Conservation (phyloP, 257 asterid genomes). For the Plantago elongata region DNA sequence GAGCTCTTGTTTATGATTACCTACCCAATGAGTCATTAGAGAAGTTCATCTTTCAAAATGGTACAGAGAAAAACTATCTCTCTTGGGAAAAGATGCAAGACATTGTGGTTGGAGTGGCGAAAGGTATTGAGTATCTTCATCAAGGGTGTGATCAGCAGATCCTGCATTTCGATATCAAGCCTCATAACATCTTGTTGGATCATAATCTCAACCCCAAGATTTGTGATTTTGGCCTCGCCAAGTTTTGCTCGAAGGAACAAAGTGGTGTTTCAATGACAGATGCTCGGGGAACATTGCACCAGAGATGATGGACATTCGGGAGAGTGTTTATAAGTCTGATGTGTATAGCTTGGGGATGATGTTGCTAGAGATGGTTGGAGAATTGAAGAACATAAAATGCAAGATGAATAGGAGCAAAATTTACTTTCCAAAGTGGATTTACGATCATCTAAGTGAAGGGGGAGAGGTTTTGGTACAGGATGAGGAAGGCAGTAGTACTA, state of each 20-base stretch:
- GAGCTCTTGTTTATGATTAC: conserved; percentile 27
- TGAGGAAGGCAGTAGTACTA: conserved; percentile 16
- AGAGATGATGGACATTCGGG: conserved; percentile 25
- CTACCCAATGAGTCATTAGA: conserved; percentile 27
- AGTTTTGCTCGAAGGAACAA: conserved; percentile 27
- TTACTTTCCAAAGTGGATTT: conserved; percentile 25
- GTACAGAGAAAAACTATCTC: not conserved
- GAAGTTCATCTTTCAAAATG: conserved; percentile 13
- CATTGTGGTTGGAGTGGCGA: conserved; percentile 28
- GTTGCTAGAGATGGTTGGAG: conserved; percentile 31
- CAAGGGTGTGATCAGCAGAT: conserved; percentile 29
- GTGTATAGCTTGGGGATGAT: conserved; percentile 31
- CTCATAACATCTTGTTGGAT: conserved; percentile 32
- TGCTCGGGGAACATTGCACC: conserved; percentile 34
- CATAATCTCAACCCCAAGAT: conserved; percentile 31
- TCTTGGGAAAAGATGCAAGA: conserved; percentile 21
- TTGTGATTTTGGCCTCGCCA: conserved; percentile 36
- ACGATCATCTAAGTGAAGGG: conserved; percentile 7
- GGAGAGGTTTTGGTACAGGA: conserved; percentile 8
- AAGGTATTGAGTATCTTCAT: conserved; percentile 33
- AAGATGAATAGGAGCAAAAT: not conserved
- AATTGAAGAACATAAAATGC: conserved; percentile 11
- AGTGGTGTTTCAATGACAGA: conserved; percentile 21
- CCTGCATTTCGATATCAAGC: conserved; percentile 37
- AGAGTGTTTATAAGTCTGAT: conserved; percentile 23